Percentiles rank a stretch among this genome's conserved stretches.
Conservation (phyloP, 352 stramenopile genomes). For the Phytophthora crassamura region DNA sequence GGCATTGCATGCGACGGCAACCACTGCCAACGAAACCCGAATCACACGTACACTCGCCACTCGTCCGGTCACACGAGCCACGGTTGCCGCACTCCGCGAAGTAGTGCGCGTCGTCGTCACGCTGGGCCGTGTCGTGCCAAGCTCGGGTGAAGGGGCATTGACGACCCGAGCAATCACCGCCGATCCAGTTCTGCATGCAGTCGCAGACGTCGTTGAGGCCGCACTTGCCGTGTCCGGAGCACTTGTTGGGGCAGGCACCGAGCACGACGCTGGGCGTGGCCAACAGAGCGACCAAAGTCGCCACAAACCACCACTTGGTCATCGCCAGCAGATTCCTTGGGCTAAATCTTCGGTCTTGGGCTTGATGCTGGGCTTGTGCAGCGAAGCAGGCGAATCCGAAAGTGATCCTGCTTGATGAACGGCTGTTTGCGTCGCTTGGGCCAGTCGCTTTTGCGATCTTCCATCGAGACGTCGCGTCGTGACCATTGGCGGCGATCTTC, state of each 20-base stretch:
- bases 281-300: slow-evolving; percentile 48
- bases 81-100: slow-evolving; percentile 63
- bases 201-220: slow-evolving; percentile 64
- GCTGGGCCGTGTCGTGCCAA: slow-evolving; percentile 60
- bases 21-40: slow-evolving; percentile 76
- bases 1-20: slow-evolving; percentile 68
- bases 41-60: slow-evolving; percentile 85
- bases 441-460: slow-evolving; percentile 23
- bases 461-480: slow-evolving; percentile 9
- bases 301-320: slow-evolving; percentile 41
- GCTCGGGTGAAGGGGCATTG: slow-evolving; percentile 57
- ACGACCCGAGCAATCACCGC: slow-evolving; percentile 64
- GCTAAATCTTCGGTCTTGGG: neutral
- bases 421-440: slow-evolving; percentile 4
- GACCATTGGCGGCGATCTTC: slow-evolving; percentile 28
- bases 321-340: slow-evolving; percentile 2
- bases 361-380: slow-evolving; percentile 6
- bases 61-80: slow-evolving; percentile 75
- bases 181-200: slow-evolving; percentile 68
- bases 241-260: slow-evolving; percentile 64
- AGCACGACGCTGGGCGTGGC: slow-evolving; percentile 36
- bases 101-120: slow-evolving; percentile 61
- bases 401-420: slow-evolving; percentile 3
- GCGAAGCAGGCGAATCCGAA: slow-evolving; percentile 21
- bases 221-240: slow-evolving; percentile 69